A percentile compares a stretch with the other conserved stretches of the same genome.
phyloP scores from a whole-genome alignment of 352 stramenopile genomes.

The Elongisporangium undulatum region DNA sequence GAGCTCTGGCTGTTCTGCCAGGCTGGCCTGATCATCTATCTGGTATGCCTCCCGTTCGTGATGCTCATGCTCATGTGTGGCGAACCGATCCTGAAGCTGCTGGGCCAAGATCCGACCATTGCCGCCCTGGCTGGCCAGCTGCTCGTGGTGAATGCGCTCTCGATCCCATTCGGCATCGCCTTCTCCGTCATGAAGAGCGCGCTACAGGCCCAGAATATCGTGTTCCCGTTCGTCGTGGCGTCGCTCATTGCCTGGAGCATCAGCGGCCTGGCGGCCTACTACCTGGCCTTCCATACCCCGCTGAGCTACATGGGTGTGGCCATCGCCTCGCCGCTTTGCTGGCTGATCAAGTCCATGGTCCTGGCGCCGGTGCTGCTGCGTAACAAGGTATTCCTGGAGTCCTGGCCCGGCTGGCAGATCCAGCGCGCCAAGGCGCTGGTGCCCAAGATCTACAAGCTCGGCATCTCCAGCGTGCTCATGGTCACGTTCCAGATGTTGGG shows the following conservation, averaged over 20 bases:
- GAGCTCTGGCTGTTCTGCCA: constrained; percentile 39
- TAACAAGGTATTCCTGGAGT: constrained; percentile 15
- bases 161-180: constrained; percentile 73
- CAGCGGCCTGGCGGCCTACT: constrained; percentile 15
- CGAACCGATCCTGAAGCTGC: constrained; percentile 1
- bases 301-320: constrained; percentile 28
- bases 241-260: constrained; percentile 11
- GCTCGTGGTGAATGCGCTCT: constrained; percentile 49
- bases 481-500: constrained; percentile 1
- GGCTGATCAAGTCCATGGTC: constrained; percentile 9
- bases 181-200: constrained; percentile 4
- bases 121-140: constrained; percentile 12
- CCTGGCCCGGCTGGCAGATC: constrained; percentile 27
- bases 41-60: constrained; percentile 8
- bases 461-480: constrained; percentile 5
- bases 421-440: constrained; percentile 6
- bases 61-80: not conserved
- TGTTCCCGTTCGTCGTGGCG: constrained; percentile 14
- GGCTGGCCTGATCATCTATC: constrained; percentile 15
- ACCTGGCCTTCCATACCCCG: constrained; percentile 22
- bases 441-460: constrained; percentile 4
- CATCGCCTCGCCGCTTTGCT: constrained; percentile 10
- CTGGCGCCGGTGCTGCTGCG: constrained; percentile 9
- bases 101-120: constrained; percentile 57
- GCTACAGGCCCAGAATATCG: constrained; percentile 25